Evolutionary conservation across 2,329 filamentous ascomycete genomes (phyloP).

Genomic region (Paracamarosporium sp.): DNA sequence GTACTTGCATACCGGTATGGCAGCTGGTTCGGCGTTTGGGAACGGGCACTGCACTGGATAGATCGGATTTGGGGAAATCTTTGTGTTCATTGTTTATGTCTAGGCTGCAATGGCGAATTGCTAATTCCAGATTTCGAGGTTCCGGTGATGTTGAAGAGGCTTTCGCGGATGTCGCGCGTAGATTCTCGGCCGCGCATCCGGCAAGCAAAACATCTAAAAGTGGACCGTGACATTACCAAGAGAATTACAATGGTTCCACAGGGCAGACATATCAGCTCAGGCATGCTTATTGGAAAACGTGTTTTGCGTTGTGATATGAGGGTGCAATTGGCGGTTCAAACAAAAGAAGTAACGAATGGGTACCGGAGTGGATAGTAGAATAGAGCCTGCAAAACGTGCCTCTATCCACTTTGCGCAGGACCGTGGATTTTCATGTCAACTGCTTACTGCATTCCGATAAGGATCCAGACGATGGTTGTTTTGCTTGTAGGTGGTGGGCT

Average conservation of each 20-base stretch:
- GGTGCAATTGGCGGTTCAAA: not conserved
- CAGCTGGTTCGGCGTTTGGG: conserved; percentile 23
- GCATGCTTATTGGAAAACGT: no score
- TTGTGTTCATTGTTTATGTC: conserved; percentile 8
- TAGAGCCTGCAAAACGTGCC: not conserved
- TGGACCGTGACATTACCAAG: not conserved
- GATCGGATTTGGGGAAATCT: conserved; percentile 8
- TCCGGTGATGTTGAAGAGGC: not conserved
- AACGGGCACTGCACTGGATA: conserved; percentile 24
- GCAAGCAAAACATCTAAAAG: conserved; percentile 2
- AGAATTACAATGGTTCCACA: not conserved
- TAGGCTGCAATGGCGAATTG: conserved; percentile 17
- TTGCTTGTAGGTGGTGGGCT: conserved; percentile 7
- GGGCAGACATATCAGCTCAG: no score
- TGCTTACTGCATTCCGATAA: conserved; percentile 36
- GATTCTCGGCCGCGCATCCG: conserved; percentile 5
- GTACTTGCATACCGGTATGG: conserved; percentile 26
- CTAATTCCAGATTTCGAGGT: not conserved
- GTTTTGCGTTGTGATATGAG: not conserved
- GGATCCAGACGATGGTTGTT: conserved; percentile 5
- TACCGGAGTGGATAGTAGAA: not conserved
- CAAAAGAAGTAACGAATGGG: not conserved
- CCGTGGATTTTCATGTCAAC: not conserved
- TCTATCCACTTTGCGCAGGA: not conserved
- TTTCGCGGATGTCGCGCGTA: not conserved